A percentile compares a stretch with the other conserved stretches of the same genome.
phyloP scores from a whole-genome alignment of 768 basidiomycete species.

The Cystofilobasidium macerans region DNA sequence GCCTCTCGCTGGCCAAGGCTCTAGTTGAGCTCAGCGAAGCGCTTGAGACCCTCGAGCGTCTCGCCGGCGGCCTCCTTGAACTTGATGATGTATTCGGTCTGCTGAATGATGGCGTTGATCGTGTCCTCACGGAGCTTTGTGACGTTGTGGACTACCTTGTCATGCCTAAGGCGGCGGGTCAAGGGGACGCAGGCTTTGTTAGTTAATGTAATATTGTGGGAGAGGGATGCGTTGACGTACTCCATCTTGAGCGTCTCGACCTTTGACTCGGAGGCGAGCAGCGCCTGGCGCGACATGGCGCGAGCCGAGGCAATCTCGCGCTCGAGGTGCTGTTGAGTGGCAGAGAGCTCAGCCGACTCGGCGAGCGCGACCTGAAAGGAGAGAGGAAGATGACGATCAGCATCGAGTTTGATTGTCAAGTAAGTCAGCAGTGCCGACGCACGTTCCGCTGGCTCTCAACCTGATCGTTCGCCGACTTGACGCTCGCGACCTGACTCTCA shows the following conservation, averaged over 20 bases:
- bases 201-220: background rate
- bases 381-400: background rate
- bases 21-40: conserved; percentile 24
- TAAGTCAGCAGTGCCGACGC: conserved; percentile 14
- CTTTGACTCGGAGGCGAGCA: conserved; percentile 33
- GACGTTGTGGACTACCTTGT: conserved; percentile 17
- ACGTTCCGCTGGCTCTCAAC: conserved; percentile 35
- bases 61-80: conserved; percentile 25
- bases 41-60: conserved; percentile 22
- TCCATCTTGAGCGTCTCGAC: conserved; percentile 35
- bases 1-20: too few species aligned
- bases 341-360: conserved; percentile 32
- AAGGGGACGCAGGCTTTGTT: background rate
- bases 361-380: conserved; percentile 29
- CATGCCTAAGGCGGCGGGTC: conserved; percentile 6
- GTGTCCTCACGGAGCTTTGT: conserved; percentile 21
- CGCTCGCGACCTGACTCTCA: conserved; percentile 61
- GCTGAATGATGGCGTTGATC: conserved; percentile 13
- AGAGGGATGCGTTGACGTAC: conserved; percentile 29
- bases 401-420: conserved; percentile 7
- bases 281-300: conserved; percentile 34
- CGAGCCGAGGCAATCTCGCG: conserved; percentile 34
- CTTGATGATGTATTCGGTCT: conserved; percentile 24
- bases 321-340: conserved; percentile 31
- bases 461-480: conserved; percentile 40